phyloP scores from a whole-genome alignment of 192 early-diverging fungal genomes.

The Entophlyctis luteolus region DNA sequence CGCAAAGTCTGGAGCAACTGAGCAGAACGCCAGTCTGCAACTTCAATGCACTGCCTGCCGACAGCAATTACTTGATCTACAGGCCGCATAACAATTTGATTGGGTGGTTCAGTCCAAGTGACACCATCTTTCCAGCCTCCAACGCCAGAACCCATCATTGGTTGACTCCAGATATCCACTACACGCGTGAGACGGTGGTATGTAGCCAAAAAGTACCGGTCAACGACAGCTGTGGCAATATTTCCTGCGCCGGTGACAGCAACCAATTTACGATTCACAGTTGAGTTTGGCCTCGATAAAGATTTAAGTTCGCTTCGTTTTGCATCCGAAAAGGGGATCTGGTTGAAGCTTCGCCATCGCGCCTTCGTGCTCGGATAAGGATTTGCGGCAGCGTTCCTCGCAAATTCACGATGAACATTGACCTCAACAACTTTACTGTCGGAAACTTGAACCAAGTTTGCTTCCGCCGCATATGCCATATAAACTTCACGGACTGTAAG shows the following conservation, averaged over 20 bases:
- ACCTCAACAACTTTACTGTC: slow-evolving; percentile 52
- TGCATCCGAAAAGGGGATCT: slow-evolving; percentile 58
- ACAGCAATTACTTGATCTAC: slow-evolving; percentile 44
- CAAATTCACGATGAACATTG: slow-evolving; percentile 51
- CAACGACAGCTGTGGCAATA: slow-evolving; percentile 11
- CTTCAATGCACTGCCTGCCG: slow-evolving; percentile 42
- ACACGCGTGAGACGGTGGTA: slow-evolving; percentile 48
- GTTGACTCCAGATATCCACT: slow-evolving; percentile 44
- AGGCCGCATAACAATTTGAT: slow-evolving; percentile 42
- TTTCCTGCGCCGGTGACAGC: slow-evolving; percentile 38
- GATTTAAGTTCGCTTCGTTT: slow-evolving; percentile 37
- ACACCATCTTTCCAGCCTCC: slow-evolving; percentile 58
- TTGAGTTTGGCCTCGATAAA: slow-evolving; percentile 30
- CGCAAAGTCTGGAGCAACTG: slow-evolving; percentile 36
- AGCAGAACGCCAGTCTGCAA: slow-evolving; percentile 52
- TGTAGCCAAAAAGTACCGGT: slow-evolving; percentile 54
- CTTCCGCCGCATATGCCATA: slow-evolving; percentile 51
- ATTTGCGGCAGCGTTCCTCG: slow-evolving; percentile 14
- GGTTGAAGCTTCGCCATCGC: slow-evolving; percentile 54
- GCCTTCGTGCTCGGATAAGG: slow-evolving; percentile 8
- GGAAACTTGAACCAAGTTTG: slow-evolving; percentile 51
- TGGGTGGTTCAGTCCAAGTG: slow-evolving; percentile 48
- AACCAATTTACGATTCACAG: slow-evolving; percentile 56
- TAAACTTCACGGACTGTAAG: slow-evolving; percentile 51
- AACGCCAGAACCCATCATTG: slow-evolving; percentile 54